A percentile compares a stretch with the other conserved stretches of the same genome.
phyloP scores from a whole-genome alignment of 2,329 filamentous ascomycete species.

The Colletotrichum neosansevieriae region DNA sequence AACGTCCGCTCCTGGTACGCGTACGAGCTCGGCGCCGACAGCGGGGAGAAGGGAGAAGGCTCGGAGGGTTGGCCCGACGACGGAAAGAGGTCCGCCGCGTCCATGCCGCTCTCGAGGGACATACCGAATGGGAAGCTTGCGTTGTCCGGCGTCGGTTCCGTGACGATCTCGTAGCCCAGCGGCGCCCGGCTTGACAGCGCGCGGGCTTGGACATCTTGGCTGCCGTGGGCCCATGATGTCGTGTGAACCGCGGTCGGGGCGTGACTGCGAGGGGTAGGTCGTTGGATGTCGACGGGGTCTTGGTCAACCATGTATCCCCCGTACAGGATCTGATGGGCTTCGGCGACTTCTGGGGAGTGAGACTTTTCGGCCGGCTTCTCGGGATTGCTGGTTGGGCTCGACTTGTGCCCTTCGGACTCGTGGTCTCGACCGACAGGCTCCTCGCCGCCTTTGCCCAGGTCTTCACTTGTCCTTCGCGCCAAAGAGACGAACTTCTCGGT shows the following conservation, averaged over 20 bases:
- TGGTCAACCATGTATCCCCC: constrained; percentile 47
- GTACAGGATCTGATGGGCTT: constrained; percentile 33
- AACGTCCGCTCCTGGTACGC: constrained; percentile 76
- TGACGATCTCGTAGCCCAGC: constrained; percentile 60
- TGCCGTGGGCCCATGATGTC: constrained; percentile 1
- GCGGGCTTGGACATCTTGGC: neutral
- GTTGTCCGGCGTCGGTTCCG: constrained; percentile 63
- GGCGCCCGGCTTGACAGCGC: constrained; percentile 7
- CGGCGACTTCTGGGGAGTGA: constrained; percentile 34
- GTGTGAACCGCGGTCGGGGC: constrained; percentile 29
- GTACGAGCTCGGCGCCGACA: constrained; percentile 65
- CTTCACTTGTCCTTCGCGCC: constrained; percentile 59
- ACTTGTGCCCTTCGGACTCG: constrained; percentile 19
- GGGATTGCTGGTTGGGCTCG: constrained; percentile 9
- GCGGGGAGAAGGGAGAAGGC: constrained; percentile 44
- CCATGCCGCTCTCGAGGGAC: constrained; percentile 41
- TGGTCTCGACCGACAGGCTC: constrained; percentile 37
- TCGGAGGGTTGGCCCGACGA: constrained; percentile 16
- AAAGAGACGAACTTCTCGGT: constrained; percentile 70
- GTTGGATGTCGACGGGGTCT: constrained; percentile 27
- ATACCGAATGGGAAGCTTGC: constrained; percentile 64
- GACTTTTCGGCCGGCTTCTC: constrained; percentile 30
- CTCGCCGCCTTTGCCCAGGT: constrained; percentile 50
- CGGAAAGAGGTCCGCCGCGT: constrained; percentile 1
- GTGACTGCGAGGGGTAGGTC: neutral